These are phyloP conservation scores for Aspergillus cristatus DNA, from an alignment of 495 filamentous ascomycete species.

Conservation along the genomic window DNA sequence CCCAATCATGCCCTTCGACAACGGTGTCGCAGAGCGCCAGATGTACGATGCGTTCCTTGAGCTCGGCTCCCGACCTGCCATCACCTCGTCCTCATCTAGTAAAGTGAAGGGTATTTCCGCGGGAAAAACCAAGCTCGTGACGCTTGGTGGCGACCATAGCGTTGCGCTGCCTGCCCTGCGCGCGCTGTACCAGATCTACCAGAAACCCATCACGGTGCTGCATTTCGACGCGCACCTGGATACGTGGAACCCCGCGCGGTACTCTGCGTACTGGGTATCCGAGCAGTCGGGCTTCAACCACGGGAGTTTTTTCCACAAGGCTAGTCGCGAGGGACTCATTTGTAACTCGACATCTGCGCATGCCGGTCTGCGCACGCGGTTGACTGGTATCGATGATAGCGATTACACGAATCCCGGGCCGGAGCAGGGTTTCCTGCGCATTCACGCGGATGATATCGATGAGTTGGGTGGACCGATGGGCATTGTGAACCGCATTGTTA, in stretches of 20 bases:
- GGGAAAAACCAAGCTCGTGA: slow-evolving; percentile 58
- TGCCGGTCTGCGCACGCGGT: slow-evolving; percentile 64
- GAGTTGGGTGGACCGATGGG: slow-evolving; percentile 49
- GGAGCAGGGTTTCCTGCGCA: slow-evolving; percentile 57
- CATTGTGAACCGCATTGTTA: slow-evolving; percentile 49
- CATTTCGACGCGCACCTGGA: slow-evolving; percentile 82
- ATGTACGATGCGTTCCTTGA: slow-evolving; percentile 70
- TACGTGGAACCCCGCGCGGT: slow-evolving; percentile 76
- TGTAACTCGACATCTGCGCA: slow-evolving; percentile 61
- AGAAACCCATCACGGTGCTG: slow-evolving; percentile 62
- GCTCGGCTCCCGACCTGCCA: slow-evolving; percentile 43
- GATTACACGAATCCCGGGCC: slow-evolving; percentile 50
- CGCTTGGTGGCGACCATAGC: slow-evolving; percentile 74
- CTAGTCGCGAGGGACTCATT: slow-evolving; percentile 64
- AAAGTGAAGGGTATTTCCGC: slow-evolving; percentile 33
- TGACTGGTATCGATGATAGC: slow-evolving; percentile 55
- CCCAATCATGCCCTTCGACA: slow-evolving; percentile 72
- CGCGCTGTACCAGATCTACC: slow-evolving; percentile 60
- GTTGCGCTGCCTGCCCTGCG: slow-evolving; percentile 68
- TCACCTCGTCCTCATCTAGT: slow-evolving; percentile 24
- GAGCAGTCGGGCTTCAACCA: slow-evolving; percentile 71
- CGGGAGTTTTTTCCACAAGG: slow-evolving; percentile 79
- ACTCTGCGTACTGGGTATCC: slow-evolving; percentile 62
- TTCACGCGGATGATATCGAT: slow-evolving; percentile 63
- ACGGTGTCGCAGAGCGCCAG: slow-evolving; percentile 61